Evolutionary conservation across 768 basidiomycete species (phyloP).

Genomic region (Psilocybe tampanensis): DNA sequence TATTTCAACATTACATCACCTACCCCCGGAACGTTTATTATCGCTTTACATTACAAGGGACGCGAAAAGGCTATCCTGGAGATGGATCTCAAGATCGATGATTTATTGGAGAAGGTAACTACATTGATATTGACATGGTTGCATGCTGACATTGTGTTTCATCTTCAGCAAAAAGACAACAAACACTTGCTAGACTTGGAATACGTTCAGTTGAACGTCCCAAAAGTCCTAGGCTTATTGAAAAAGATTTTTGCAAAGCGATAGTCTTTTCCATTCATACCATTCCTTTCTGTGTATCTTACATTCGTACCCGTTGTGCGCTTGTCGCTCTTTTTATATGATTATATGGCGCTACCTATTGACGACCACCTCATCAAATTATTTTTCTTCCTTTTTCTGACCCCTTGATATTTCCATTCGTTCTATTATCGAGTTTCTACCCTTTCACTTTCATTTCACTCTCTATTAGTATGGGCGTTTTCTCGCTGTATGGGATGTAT

Average conservation of each 20-base stretch:
- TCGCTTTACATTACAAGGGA: conserved; percentile 98
- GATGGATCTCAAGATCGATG: conserved; percentile 99
- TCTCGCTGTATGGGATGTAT: conserved; percentile 34
- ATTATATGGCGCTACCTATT: conserved; percentile 13
- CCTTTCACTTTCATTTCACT: conserved; percentile 11
- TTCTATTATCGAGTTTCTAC: conserved; percentile 14
- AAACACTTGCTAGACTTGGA: conserved; percentile 95
- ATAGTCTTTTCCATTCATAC: conserved; percentile 38
- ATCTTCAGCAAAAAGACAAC: conserved; percentile 95
- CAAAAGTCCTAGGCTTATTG: conserved; percentile 87
- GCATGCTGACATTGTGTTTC: neutral
- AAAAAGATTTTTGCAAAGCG: conserved; percentile 95
- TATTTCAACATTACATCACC: conserved; percentile 99
- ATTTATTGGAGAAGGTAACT: conserved; percentile 91
- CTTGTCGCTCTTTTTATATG: conserved; percentile 6
- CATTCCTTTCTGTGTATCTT: neutral
- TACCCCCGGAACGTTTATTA: conserved; percentile 97
- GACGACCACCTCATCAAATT: conserved; percentile 6
- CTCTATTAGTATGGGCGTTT: conserved; percentile 7
- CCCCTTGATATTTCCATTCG: conserved; percentile 17
- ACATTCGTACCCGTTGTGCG: conserved; percentile 1
- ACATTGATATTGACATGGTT: neutral
- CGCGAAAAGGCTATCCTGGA: conserved; percentile 98
- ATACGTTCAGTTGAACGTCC: conserved; percentile 96
- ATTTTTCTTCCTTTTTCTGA: conserved; percentile 12